These are phyloP conservation scores for Podospora appendiculata DNA, from an alignment of 495 filamentous ascomycete genomes.

Conservation along the genomic window DNA sequence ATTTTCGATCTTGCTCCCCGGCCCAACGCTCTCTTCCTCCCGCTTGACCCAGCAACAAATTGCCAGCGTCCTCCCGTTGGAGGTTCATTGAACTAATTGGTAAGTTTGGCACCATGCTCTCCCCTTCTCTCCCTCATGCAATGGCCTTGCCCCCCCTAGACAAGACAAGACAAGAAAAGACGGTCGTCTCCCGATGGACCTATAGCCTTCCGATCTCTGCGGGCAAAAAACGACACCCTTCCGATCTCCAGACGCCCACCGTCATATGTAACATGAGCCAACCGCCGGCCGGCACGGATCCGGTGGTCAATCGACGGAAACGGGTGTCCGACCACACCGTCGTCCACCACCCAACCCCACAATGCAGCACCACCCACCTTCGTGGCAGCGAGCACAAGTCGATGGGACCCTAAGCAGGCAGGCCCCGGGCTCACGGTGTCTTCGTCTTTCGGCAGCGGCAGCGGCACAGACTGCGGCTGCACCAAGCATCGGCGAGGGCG, in stretches of 20 bases:
- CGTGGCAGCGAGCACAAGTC: neutral
- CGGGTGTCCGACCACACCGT: neutral
- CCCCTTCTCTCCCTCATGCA: neutral
- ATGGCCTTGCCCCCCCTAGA: too few relatives aligned
- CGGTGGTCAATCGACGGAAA: too few relatives aligned
- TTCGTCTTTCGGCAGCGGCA: too few relatives aligned
- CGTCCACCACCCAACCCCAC: neutral
- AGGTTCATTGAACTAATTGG: conserved; percentile 16
- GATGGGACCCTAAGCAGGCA: neutral
- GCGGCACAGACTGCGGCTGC: too few relatives aligned
- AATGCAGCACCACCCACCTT: neutral
- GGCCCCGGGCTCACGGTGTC: neutral
- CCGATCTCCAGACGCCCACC: too few relatives aligned
- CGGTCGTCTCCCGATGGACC: too few relatives aligned
- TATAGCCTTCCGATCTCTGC: too few relatives aligned
- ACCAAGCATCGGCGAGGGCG: too few relatives aligned
- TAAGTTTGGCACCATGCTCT: conserved; percentile 11
- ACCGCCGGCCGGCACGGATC: too few relatives aligned
- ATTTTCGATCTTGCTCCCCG: conserved; percentile 9
- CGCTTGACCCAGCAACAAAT: conserved; percentile 7
- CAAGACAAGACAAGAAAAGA: too few relatives aligned
- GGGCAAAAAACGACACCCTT: too few relatives aligned
- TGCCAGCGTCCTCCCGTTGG: conserved; percentile 5
- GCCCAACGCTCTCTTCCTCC: conserved; percentile 8
- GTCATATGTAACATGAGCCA: too few relatives aligned